Evolutionary conservation across 306 rosid species (phyloP).

Genomic region (Malus sylvestris): DNA sequence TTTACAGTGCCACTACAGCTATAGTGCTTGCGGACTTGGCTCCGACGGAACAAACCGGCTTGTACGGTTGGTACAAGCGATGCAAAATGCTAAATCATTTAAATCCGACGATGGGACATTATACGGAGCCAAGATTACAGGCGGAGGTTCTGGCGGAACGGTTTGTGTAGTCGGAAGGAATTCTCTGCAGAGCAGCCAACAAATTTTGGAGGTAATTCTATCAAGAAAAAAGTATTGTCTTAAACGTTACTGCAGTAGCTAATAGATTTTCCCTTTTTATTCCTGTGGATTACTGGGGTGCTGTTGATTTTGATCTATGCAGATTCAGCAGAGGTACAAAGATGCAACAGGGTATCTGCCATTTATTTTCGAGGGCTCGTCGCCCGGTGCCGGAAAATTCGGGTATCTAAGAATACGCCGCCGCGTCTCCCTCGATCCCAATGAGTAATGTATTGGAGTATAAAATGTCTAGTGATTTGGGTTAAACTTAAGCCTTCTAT

Average conservation of each 20-base stretch:
- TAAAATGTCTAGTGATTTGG: neutral
- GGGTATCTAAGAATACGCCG: constrained; percentile 64
- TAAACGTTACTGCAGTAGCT: neutral
- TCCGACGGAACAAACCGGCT: constrained; percentile 91
- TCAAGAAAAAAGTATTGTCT: neutral
- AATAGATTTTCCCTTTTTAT: too few species aligned
- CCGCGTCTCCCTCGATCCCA: constrained; percentile 13
- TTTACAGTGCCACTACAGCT: constrained; percentile 89
- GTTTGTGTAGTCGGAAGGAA: constrained; percentile 81
- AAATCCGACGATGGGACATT: constrained; percentile 60
- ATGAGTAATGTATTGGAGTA: neutral
- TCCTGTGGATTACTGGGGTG: too few species aligned
- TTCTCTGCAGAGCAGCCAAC: constrained; percentile 64
- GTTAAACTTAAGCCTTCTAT: neutral
- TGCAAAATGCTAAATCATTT: constrained; percentile 56
- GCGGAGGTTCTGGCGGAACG: constrained; percentile 97
- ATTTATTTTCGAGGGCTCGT: constrained; percentile 78
- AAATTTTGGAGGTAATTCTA: constrained; percentile 58
- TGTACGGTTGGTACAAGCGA: constrained; percentile 71
- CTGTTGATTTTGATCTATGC: constrained; percentile 11
- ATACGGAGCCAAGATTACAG: constrained; percentile 85
- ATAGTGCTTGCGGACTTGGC: constrained; percentile 81
- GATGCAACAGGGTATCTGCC: constrained; percentile 78
- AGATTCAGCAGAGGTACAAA: constrained; percentile 84
- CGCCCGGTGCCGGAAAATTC: constrained; percentile 88